Evolutionary conservation across 139 green algal species (phyloP), one percentile per base, ranked within the genome.

Genomic region (Asterochloris erici): DNA sequence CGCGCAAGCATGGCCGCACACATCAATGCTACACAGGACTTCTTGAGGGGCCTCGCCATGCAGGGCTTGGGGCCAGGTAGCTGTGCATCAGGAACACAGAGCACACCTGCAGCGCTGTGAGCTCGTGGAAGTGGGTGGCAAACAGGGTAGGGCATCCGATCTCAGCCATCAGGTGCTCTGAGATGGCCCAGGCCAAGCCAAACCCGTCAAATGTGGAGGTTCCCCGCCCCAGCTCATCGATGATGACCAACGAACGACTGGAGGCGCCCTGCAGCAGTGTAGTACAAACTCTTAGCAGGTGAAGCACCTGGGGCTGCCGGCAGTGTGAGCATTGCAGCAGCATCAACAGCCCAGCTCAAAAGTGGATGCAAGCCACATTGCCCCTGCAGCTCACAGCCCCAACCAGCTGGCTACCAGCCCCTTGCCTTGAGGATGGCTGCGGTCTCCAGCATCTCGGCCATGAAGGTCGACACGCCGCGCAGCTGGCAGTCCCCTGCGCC

Each of bases 381-480:
- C 38, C 38, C 11, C 70, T 17, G 14, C 21, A 76, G 70, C 14
- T 78, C 14, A 13, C 63, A 11, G 21, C 10, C 63, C 10, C 9
- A 66, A 13, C 23, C 10, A n/a, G 12, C 6, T n/a, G 14, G 60
- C 47, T 14, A 14, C 26, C 23, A 38, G 9, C 38, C 38, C 38
- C 38, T 54, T 38, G 85, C 80, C 86, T 95, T 92, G 6, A 98
- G 89, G 69, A 98, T 98, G 64, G 94, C 91, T 4, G 93, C 92
- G 12, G 93, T 98, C 86, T 99, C 97, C 70, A 99, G 91, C 97
- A 99, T 99, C 87, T 99, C 97, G 9, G 96, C 96, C 97, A 99
- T 99, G 94, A 99, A 99, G 19, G 97, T 99, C 13, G 91, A 97
- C 69, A 99, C 91, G 24, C 97, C 97, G 12, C 93, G 86, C 86